Evolutionary conservation across 441 rosid genomes (phyloP).

Genomic region (Gossypium gossypioides): DNA sequence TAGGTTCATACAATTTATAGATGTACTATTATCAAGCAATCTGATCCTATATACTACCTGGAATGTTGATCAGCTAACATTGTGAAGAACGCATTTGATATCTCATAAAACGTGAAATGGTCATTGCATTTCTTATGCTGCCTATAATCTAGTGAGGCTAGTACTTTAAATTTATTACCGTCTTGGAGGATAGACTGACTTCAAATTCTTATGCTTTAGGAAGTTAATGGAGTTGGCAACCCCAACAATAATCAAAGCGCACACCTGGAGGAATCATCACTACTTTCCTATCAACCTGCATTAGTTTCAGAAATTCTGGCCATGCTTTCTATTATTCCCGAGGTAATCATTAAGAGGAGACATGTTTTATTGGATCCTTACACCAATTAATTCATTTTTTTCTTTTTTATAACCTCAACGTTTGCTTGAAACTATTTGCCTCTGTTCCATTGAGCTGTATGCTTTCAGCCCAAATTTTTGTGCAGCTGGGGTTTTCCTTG

Average conservation of each 20-base stretch:
- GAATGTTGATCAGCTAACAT: constrained; percentile 2
- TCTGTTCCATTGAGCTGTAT: background rate
- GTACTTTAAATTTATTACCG: background rate
- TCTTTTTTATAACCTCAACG: background rate
- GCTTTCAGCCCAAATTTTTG: background rate
- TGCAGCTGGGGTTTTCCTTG: background rate
- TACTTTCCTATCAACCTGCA: constrained; percentile 36
- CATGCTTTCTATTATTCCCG: constrained; percentile 59
- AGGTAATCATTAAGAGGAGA: constrained; percentile 35
- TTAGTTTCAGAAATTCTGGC: constrained; percentile 60
- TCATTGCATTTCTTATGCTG: background rate
- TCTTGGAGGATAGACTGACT: background rate
- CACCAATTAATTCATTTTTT: background rate
- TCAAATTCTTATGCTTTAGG: constrained; percentile 30
- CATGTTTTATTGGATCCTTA: background rate
- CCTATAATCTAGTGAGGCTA: background rate
- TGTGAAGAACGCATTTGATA: background rate
- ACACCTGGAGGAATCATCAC: constrained; percentile 31
- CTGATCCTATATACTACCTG: background rate
- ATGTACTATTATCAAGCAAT: background rate
- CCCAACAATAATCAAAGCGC: constrained; percentile 23
- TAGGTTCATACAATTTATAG: background rate
- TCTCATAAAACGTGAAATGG: background rate
- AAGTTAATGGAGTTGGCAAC: constrained; percentile 19
- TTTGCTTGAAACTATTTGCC: background rate